phyloP scores from a whole-genome alignment of 441 rosid genomes.

The Francoa sonchifolia region DNA sequence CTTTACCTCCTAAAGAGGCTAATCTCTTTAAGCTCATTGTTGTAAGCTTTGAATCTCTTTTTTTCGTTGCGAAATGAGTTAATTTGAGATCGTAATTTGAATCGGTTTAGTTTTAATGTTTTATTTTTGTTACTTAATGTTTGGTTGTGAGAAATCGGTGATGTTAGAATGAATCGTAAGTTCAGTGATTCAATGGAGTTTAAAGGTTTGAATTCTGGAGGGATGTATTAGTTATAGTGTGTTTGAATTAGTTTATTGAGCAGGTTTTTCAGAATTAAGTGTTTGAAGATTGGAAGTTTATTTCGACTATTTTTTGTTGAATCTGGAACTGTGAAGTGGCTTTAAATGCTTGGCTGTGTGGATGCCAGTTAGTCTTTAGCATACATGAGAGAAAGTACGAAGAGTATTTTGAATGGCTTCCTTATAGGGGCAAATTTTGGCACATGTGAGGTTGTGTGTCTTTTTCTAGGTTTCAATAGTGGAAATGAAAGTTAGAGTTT shows the following conservation, averaged over 20 bases:
- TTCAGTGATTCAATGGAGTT: no score
- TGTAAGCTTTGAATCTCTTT: conserved; percentile 43
- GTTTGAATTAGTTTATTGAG: background rate
- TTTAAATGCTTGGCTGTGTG: background rate
- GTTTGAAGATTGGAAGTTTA: no score
- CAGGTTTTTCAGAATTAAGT: no score
- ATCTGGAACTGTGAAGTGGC: background rate
- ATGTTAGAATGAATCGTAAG: no score
- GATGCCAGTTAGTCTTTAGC: background rate
- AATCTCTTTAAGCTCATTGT: conserved; percentile 99
- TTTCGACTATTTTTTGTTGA: no score
- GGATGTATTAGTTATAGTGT: background rate
- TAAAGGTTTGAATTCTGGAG: background rate
- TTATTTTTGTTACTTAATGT: conserved; percentile 1
- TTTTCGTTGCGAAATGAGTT: background rate
- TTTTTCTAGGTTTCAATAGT: background rate
- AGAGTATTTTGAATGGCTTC: background rate
- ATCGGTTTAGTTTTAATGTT: conserved; percentile 5
- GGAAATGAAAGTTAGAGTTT: background rate
- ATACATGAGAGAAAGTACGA: background rate
- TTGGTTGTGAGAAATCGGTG: no score
- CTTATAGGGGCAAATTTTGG: background rate
- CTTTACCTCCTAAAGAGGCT: conserved; percentile 99
- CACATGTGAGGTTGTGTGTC: no score
- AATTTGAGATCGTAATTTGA: background rate